phyloP scores from a whole-genome alignment of 2,329 filamentous ascomycete species.

The Cladosporium sp. region DNA sequence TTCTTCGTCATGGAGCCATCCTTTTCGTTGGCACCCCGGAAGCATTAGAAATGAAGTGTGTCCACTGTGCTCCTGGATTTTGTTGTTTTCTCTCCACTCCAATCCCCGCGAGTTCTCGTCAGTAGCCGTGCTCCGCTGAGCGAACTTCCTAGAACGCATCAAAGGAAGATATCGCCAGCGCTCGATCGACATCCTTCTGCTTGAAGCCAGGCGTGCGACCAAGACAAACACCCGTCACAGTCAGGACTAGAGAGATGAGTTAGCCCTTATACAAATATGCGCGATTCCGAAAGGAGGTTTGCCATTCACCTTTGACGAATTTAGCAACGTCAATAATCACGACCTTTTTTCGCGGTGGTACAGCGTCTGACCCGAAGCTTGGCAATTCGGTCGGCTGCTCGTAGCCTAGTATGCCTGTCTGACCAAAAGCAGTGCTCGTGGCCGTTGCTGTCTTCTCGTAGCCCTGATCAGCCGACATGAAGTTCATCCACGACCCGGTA shows the following conservation, averaged over 20 bases:
- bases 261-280: neutral
- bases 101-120: too few species aligned
- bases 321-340: constrained; percentile 40
- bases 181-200: constrained; percentile 40
- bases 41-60: too few species aligned
- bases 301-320: constrained; percentile 40
- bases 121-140: too few species aligned
- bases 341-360: constrained; percentile 28
- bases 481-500: constrained; percentile 28
- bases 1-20: too few species aligned
- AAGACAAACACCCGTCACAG: constrained; percentile 37
- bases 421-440: neutral
- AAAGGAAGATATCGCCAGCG: constrained; percentile 30
- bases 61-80: too few species aligned
- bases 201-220: constrained; percentile 43
- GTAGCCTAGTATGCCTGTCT: neutral
- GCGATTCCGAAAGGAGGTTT: neutral
- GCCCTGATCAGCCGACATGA: constrained; percentile 9
- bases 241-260: constrained; percentile 24
- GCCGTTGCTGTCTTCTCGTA: neutral
- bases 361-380: neutral
- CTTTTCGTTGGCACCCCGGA: too few species aligned
- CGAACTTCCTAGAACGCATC: constrained; percentile 17
- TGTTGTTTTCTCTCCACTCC: too few species aligned
- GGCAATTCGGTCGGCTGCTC: neutral